Percentiles rank a stretch among this genome's conserved stretches.
Conservation (phyloP, 345 rosid species). For the Gossypium longicalyx region DNA sequence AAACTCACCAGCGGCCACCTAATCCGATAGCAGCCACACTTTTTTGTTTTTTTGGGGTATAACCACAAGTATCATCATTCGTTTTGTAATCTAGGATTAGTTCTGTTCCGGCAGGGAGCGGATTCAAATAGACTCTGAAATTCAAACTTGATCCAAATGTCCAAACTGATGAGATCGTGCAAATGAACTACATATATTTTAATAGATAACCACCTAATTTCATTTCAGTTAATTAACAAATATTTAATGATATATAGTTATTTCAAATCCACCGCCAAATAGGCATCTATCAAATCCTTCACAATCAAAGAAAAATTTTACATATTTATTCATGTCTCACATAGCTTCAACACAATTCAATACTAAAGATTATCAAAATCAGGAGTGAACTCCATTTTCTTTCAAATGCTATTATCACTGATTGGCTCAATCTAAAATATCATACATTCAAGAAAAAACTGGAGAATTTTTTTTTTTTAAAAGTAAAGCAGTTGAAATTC, state of each 20-base stretch:
- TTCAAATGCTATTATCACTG: background rate
- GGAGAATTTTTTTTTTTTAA: too few relatives aligned
- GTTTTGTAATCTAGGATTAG: too few relatives aligned
- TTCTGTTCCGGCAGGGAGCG: too few relatives aligned
- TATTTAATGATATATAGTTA: background rate
- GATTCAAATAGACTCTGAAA: too few relatives aligned
- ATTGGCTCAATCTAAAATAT: background rate
- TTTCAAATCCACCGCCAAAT: background rate
- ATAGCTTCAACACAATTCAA: constrained; percentile 3
- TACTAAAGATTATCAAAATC: background rate
- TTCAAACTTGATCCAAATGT: too few relatives aligned
- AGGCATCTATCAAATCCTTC: background rate
- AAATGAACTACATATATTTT: too few relatives aligned
- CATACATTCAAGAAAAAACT: background rate
- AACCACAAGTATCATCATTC: too few relatives aligned
- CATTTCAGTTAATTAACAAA: too few relatives aligned
- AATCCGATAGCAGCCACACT: background rate
- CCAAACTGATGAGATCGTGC: too few relatives aligned
- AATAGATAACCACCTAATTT: too few relatives aligned
- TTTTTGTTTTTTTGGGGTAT: too few relatives aligned
- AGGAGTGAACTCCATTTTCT: background rate
- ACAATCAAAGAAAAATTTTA: background rate
- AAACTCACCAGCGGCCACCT: background rate
- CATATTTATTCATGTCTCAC: background rate
- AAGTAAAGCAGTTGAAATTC: background rate